A percentile compares a stretch with the other conserved stretches of the same genome.
These are phyloP conservation scores for Termitomyces sp. DNA, from an alignment of 768 basidiomycete genomes.

Conservation along the genomic window DNA sequence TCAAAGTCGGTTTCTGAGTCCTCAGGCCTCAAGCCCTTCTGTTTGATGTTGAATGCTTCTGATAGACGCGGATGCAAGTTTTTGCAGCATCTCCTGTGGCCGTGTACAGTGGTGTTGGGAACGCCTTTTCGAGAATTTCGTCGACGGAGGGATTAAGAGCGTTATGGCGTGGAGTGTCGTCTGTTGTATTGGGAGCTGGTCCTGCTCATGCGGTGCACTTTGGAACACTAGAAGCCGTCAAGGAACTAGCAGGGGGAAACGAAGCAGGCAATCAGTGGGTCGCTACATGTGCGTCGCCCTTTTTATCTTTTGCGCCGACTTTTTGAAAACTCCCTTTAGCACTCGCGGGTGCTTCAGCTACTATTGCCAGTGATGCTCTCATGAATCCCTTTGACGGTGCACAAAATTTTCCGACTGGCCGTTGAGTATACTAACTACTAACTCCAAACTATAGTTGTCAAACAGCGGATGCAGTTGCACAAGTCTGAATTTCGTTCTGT, in stretches of 20 bases:
- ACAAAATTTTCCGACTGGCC: constrained; percentile 18
- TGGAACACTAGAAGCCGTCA: constrained; percentile 91
- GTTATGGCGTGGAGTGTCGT: constrained; percentile 95
- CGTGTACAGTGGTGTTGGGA: constrained; percentile 84
- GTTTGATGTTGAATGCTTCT: background rate
- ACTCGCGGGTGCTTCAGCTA: constrained; percentile 89
- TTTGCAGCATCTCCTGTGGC: constrained; percentile 83
- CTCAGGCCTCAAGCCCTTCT: background rate
- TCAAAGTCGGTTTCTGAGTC: constrained; percentile 79
- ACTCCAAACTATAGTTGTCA: constrained; percentile 69
- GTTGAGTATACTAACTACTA: background rate
- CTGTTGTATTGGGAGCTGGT: constrained; percentile 93
- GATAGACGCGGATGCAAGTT: constrained; percentile 98
- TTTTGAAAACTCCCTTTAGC: constrained; percentile 40
- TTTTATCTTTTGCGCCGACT: background rate
- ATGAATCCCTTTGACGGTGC: constrained; percentile 99
- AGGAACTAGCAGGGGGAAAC: constrained; percentile 90
- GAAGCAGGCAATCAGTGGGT: constrained; percentile 75
- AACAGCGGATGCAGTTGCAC: constrained; percentile 99
- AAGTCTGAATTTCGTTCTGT: constrained; percentile 89
- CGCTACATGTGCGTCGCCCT: constrained; percentile 71
- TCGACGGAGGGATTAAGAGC: constrained; percentile 90
- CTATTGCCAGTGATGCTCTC: constrained; percentile 91
- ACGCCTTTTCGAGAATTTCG: constrained; percentile 89
- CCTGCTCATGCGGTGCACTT: constrained; percentile 99